Evolutionary conservation across 106 monocot genomes (phyloP).

Genomic region (Ottelia alismoides): DNA sequence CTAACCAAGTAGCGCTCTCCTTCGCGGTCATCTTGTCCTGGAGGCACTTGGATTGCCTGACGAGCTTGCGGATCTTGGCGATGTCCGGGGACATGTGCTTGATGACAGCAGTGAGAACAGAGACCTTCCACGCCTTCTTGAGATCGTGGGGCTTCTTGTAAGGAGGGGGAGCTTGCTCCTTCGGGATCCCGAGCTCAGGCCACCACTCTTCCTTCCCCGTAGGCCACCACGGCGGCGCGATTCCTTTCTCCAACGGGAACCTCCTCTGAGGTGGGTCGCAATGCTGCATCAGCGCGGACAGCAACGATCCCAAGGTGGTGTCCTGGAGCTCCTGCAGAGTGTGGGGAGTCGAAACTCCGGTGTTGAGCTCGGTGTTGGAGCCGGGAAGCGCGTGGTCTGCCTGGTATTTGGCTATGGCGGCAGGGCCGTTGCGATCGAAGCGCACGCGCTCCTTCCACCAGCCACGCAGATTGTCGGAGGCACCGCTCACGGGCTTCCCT

Average conservation of each 20-base stretch:
- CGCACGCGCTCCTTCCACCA: conserved; percentile 41
- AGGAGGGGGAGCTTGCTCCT: conserved; percentile 14
- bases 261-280: conserved; percentile 37
- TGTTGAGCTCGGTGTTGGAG: conserved; percentile 13
- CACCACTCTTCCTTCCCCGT: conserved; percentile 26
- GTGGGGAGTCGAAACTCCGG: conserved; percentile 16
- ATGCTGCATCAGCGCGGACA: conserved; percentile 36
- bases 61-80: conserved; percentile 17
- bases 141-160: conserved; percentile 29
- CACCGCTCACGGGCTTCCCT: conserved; percentile 30
- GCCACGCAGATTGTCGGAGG: conserved; percentile 28
- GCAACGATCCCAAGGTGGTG: conserved; percentile 29
- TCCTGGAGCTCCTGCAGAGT: conserved; percentile 31
- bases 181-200: conserved; percentile 10
- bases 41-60: conserved; percentile 24
- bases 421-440: conserved; percentile 29
- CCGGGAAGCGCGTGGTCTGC: conserved; percentile 22
- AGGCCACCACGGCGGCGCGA: conserved; percentile 37
- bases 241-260: conserved; percentile 33
- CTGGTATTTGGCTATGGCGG: conserved; percentile 18
- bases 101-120: conserved; percentile 17
- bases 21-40: conserved; percentile 28
- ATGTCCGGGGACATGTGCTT: conserved; percentile 23
- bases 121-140: conserved; percentile 25
- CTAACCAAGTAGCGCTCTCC: conserved; percentile 1